Conservation (phyloP, 768 basidiomycete species). For the Dendrothele bispora region DNA sequence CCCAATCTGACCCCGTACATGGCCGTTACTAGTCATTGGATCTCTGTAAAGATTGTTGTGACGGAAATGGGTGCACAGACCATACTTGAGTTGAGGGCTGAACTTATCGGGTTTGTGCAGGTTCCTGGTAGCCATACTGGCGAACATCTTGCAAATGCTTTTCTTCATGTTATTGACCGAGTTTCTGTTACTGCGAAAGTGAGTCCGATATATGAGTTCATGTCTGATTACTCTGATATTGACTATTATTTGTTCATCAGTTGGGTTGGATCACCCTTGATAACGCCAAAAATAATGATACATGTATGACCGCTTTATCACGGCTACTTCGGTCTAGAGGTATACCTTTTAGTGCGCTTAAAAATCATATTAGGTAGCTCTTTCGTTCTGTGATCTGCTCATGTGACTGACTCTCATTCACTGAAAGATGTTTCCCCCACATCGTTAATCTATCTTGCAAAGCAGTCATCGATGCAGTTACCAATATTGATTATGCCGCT, state of each 20-base stretch:
- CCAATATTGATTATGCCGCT: too few relatives aligned
- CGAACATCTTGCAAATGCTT: constrained; percentile 31
- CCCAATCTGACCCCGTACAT: constrained; percentile 34
- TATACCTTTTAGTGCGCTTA: too few relatives aligned
- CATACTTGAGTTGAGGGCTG: constrained; percentile 22
- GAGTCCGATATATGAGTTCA: constrained; percentile 20
- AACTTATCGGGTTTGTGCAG: constrained; percentile 34
- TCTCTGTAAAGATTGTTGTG: constrained; percentile 18
- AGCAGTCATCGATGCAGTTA: too few relatives aligned
- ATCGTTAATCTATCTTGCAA: constrained; percentile 24
- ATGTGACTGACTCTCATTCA: too few relatives aligned
- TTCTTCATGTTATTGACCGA: constrained; percentile 30
- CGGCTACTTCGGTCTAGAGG: neutral
- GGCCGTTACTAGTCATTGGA: constrained; percentile 45
- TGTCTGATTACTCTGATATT: neutral
- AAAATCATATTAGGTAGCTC: too few relatives aligned
- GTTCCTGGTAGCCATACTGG: constrained; percentile 38
- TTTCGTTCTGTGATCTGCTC: too few relatives aligned
- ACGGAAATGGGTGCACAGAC: constrained; percentile 21
- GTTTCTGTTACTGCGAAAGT: constrained; percentile 21
- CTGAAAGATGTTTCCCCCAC: constrained; percentile 24
- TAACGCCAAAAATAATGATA: constrained; percentile 35
- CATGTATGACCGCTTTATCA: constrained; percentile 21
- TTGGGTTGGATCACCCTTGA: constrained; percentile 38
- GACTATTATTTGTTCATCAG: constrained; percentile 22